Conservation (phyloP, 805 yeast genomes). For the Saccharomycopsis sp. region DNA sequence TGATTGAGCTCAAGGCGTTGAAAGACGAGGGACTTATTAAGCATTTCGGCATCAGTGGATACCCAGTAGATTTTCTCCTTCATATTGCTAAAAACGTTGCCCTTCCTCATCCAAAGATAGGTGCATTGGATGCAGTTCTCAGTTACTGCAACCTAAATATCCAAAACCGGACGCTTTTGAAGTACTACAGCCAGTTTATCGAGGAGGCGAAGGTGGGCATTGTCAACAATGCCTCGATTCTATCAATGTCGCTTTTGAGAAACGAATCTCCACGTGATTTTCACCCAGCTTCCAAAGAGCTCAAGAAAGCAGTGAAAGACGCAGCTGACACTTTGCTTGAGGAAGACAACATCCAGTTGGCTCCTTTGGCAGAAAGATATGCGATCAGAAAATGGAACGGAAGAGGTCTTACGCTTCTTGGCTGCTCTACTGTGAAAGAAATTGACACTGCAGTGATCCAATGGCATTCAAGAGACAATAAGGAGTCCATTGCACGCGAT, state of each 20-base stretch:
- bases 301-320: constrained; percentile 39
- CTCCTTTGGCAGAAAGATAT: constrained; percentile 74
- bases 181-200: constrained; percentile 43
- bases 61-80: constrained; percentile 67
- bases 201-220: constrained; percentile 46
- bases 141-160: constrained; percentile 78
- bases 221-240: constrained; percentile 76
- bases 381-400: constrained; percentile 56
- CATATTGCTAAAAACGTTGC: constrained; percentile 39
- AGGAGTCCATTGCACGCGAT: constrained; percentile 36
- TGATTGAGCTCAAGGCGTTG: constrained; percentile 50
- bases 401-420: constrained; percentile 64
- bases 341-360: constrained; percentile 52
- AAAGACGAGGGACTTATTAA: constrained; percentile 57
- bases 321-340: constrained; percentile 43
- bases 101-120: constrained; percentile 36
- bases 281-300: constrained; percentile 69
- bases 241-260: constrained; percentile 81
- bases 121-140: constrained; percentile 65
- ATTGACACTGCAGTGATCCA: constrained; percentile 54
- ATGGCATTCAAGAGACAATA: constrained; percentile 41
- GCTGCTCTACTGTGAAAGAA: constrained; percentile 62
- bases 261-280: constrained; percentile 60
- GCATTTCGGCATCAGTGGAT: constrained; percentile 78
- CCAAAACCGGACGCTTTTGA: constrained; percentile 56